Evolutionary conservation across 2,329 filamentous ascomycete genomes (phyloP).

Genomic region (Beauveria medogensis): DNA sequence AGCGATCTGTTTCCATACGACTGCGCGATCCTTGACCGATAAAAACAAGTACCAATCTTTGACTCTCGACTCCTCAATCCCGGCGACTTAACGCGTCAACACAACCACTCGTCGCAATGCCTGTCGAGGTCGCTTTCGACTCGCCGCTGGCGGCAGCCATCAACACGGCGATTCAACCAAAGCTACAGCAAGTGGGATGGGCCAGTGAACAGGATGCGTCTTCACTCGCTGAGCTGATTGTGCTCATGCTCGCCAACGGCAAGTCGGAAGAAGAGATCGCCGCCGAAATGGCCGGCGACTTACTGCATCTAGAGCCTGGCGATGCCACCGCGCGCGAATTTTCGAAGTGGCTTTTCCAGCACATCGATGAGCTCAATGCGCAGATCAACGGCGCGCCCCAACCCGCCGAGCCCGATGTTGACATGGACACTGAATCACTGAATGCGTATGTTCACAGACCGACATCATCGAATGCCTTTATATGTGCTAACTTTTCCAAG

Average conservation of each 20-base stretch:
- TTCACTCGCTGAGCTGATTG: constrained; percentile 89
- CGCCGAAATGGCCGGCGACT: constrained; percentile 76
- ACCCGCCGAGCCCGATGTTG: constrained; percentile 25
- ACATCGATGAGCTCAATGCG: constrained; percentile 61
- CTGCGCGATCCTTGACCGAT: constrained; percentile 46
- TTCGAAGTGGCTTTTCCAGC: constrained; percentile 86
- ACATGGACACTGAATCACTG: constrained; percentile 60
- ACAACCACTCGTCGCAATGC: constrained; percentile 44
- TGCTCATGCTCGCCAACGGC: constrained; percentile 93
- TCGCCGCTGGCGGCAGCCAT: constrained; percentile 81
- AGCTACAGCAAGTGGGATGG: constrained; percentile 91
- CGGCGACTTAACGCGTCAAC: constrained; percentile 5
- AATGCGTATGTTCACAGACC: constrained; percentile 47
- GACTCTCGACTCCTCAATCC: constrained; percentile 20
- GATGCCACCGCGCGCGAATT: constrained; percentile 79
- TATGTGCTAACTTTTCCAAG: constrained; percentile 45
- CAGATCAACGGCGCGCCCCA: constrained; percentile 46
- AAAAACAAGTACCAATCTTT: constrained; percentile 37
- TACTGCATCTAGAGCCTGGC: constrained; percentile 73
- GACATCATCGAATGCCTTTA: too few species aligned
- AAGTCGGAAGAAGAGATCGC: constrained; percentile 89
- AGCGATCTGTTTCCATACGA: not conserved
- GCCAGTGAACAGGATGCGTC: constrained; percentile 70
- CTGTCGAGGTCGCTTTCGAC: constrained; percentile 66
- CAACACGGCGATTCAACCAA: constrained; percentile 75